Percentiles rank a stretch among this genome's conserved stretches.
Evolutionary conservation across 108 stramenopile genomes (phyloP).

Genomic region (Pseudonitzschia pungens): DNA sequence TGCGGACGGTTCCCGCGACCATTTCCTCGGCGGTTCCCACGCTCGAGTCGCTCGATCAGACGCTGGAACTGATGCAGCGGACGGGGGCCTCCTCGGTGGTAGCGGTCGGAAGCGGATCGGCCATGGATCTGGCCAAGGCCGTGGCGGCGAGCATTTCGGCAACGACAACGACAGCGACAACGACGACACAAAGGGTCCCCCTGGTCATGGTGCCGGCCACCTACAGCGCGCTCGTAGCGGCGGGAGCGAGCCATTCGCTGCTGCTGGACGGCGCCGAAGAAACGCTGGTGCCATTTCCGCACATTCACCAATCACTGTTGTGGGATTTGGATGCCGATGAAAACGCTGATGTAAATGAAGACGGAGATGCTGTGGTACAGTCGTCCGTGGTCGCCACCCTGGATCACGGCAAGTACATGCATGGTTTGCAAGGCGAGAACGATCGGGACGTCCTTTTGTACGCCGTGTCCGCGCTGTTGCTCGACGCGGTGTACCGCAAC

Average conservation of each 20-base stretch:
- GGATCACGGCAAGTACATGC: conserved; percentile 37
- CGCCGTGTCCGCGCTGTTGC: conserved; percentile 34
- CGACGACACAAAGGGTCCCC: conserved; percentile 3
- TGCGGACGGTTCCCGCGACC: conserved; percentile 30
- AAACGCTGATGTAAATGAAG: not conserved
- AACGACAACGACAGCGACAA: not conserved
- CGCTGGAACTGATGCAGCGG: conserved; percentile 36
- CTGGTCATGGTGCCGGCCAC: conserved; percentile 65
- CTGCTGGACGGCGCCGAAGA: conserved; percentile 66
- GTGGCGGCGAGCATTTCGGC: conserved; percentile 5
- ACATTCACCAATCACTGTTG: not conserved
- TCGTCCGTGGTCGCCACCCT: conserved; percentile 35
- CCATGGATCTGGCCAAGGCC: conserved; percentile 78
- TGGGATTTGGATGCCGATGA: not conserved
- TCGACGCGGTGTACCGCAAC: conserved; percentile 27
- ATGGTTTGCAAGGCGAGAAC: not conserved
- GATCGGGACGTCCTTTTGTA: conserved; percentile 4
- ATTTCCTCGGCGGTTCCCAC: conserved; percentile 37
- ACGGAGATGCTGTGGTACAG: too few relatives aligned
- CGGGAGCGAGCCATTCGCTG: conserved; percentile 51
- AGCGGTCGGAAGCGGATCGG: conserved; percentile 67
- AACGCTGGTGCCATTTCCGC: conserved; percentile 50
- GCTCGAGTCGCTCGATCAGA: conserved; percentile 11
- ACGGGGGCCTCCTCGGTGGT: conserved; percentile 49
- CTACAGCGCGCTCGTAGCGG: conserved; percentile 49